These are phyloP conservation scores for Diaporthe sp. DNA, from an alignment of 2,329 filamentous ascomycete species.

Conservation along the genomic window DNA sequence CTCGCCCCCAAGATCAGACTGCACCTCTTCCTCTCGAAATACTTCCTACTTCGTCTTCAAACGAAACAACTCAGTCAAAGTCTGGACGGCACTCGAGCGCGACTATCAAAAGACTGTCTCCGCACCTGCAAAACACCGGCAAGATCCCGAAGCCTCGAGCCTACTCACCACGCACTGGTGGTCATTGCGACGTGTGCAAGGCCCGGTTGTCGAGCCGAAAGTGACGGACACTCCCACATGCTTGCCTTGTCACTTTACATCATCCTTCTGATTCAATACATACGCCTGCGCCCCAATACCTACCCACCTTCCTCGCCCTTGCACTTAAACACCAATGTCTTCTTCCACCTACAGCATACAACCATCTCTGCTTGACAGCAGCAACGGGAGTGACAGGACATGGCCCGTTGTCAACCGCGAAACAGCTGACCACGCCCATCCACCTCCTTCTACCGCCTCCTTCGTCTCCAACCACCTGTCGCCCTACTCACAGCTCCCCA, in stretches of 20 bases:
- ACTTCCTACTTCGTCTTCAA: constrained; percentile 28
- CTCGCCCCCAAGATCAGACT: constrained; percentile 40
- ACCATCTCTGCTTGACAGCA: constrained; percentile 41
- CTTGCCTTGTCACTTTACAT: constrained; percentile 37
- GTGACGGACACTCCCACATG: constrained; percentile 37
- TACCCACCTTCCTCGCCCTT: constrained; percentile 39
- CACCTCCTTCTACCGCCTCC: constrained; percentile 51
- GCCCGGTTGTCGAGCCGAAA: constrained; percentile 21
- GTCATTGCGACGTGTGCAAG: constrained; percentile 32
- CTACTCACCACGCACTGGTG: constrained; percentile 16
- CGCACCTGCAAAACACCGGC: constrained; percentile 12
- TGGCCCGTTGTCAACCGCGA: constrained; percentile 32
- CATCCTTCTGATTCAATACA: constrained; percentile 34
- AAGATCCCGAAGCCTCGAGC: constrained; percentile 24
- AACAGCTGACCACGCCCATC: constrained; percentile 34
- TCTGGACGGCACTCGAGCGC: constrained; percentile 26
- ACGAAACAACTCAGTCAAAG: constrained; percentile 27
- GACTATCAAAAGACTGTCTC: constrained; percentile 20
- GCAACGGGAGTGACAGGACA: constrained; percentile 36
- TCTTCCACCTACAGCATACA: constrained; percentile 40
- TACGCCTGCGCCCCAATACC: constrained; percentile 38
- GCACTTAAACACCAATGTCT: constrained; percentile 44
- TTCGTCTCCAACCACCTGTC: constrained; percentile 57
- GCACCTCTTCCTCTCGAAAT: constrained; percentile 34
- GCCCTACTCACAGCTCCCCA: constrained; percentile 56